phyloP scores from a whole-genome alignment of 2,329 filamentous ascomycete species.

The Beauveria sp. region DNA sequence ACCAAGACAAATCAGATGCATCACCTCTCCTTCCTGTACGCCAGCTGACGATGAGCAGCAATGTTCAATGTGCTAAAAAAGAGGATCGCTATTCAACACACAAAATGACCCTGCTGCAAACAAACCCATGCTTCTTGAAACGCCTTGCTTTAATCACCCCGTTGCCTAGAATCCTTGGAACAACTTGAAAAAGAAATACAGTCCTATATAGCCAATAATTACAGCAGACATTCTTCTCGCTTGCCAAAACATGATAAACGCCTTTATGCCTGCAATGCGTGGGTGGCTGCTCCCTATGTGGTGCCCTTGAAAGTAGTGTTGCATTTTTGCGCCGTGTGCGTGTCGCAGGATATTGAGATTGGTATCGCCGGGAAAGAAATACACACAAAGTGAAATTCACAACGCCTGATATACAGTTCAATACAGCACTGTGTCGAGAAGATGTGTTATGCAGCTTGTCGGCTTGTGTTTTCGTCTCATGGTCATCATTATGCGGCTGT shows the following conservation, averaged over 20 bases:
- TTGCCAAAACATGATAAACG: conserved; percentile 3
- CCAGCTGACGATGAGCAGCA: not conserved
- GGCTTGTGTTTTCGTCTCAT: conserved; percentile 16
- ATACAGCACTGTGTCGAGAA: not conserved
- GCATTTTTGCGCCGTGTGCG: conserved; percentile 10
- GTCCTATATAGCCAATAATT: conserved; percentile 14
- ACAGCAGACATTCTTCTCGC: conserved; percentile 2
- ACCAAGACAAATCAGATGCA: not conserved
- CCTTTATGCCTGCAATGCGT: conserved; percentile 10
- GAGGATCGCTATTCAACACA: not conserved
- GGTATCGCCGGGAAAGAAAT: conserved; percentile 16
- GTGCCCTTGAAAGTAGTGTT: not conserved
- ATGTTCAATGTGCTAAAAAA: not conserved
- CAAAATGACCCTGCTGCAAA: conserved; percentile 4
- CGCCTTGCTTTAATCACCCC: not conserved
- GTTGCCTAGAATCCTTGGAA: conserved; percentile 6
- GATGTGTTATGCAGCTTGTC: conserved; percentile 5
- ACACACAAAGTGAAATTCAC: not conserved
- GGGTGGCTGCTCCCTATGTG: not conserved
- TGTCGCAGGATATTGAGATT: conserved; percentile 25
- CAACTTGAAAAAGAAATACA: conserved; percentile 8
- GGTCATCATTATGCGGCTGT: conserved; percentile 30
- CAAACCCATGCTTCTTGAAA: not conserved
- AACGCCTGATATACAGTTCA: conserved; percentile 6
- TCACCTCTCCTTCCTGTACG: not conserved